A percentile compares a stretch with the other conserved stretches of the same genome.
These are phyloP conservation scores for Fulvia fulva DNA, from an alignment of 2,329 filamentous ascomycete species.

Conservation along the genomic window DNA sequence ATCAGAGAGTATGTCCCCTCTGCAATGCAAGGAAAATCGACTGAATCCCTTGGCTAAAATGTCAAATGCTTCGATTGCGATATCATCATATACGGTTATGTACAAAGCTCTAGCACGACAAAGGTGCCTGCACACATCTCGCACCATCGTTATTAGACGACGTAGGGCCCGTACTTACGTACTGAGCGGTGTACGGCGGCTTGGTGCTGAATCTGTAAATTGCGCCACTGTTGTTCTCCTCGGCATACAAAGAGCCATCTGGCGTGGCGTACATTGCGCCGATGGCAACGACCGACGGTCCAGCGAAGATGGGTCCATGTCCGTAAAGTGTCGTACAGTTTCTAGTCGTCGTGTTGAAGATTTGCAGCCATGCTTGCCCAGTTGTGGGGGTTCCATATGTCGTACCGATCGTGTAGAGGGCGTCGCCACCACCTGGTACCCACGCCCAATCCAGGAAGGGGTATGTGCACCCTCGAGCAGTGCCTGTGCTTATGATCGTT, in stretches of 20 bases:
- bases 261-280: constrained; percentile 1
- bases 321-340: not conserved
- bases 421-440: not conserved
- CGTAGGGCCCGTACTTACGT: not conserved
- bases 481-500: not conserved
- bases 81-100: too few species aligned
- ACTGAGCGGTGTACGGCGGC: not conserved
- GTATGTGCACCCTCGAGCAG: not conserved
- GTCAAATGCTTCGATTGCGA: too few species aligned
- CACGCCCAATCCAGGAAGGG: constrained; percentile 4
- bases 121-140: too few species aligned
- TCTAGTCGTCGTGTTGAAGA: not conserved
- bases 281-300: not conserved
- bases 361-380: not conserved
- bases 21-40: too few species aligned
- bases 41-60: too few species aligned
- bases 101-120: too few species aligned
- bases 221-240: not conserved
- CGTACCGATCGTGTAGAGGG: constrained; percentile 2
- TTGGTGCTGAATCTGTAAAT: not conserved
- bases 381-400: not conserved
- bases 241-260: not conserved
- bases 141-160: not conserved
- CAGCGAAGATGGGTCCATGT: not conserved
- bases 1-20: too few species aligned